phyloP scores from a whole-genome alignment of 306 rosid genomes.

The Fragaria iinumae region DNA sequence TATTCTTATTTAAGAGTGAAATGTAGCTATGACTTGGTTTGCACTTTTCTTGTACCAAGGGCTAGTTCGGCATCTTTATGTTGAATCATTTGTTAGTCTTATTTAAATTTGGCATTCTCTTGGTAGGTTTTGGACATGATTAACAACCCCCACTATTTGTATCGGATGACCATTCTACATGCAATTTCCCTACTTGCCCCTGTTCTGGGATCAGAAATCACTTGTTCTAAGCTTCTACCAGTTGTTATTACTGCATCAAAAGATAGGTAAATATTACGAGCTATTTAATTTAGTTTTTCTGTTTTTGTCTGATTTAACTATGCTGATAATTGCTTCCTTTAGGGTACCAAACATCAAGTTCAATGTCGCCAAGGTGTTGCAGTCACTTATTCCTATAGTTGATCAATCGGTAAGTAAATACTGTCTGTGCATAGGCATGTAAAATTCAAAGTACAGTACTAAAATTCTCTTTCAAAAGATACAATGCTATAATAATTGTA shows the following conservation, averaged over 20 bases:
- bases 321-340: slow-evolving; percentile 22
- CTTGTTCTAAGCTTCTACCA: slow-evolving; percentile 78
- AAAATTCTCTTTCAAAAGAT: not conserved
- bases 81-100: not conserved
- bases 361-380: slow-evolving; percentile 88
- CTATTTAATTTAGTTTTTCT: not conserved
- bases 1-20: slow-evolving; percentile 4
- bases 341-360: slow-evolving; percentile 98
- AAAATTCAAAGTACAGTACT: not conserved
- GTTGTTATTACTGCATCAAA: slow-evolving; percentile 74
- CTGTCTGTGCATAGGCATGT: not conserved
- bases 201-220: slow-evolving; percentile 90
- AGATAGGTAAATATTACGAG: slow-evolving; percentile 58
- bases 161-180: slow-evolving; percentile 91
- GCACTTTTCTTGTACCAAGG: not conserved
- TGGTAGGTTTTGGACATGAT: slow-evolving; percentile 90
- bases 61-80: not conserved
- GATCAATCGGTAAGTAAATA: slow-evolving; percentile 79
- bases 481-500: not conserved
- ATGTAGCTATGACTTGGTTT: not conserved
- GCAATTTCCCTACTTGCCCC: slow-evolving; percentile 91
- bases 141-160: slow-evolving; percentile 81
- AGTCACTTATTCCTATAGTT: slow-evolving; percentile 87
- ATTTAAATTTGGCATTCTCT: slow-evolving; percentile 5
- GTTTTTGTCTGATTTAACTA: slow-evolving; percentile 22